These are phyloP conservation scores for Verruconis gallopava DNA, from an alignment of 2,329 filamentous ascomycete species.

Conservation along the genomic window DNA sequence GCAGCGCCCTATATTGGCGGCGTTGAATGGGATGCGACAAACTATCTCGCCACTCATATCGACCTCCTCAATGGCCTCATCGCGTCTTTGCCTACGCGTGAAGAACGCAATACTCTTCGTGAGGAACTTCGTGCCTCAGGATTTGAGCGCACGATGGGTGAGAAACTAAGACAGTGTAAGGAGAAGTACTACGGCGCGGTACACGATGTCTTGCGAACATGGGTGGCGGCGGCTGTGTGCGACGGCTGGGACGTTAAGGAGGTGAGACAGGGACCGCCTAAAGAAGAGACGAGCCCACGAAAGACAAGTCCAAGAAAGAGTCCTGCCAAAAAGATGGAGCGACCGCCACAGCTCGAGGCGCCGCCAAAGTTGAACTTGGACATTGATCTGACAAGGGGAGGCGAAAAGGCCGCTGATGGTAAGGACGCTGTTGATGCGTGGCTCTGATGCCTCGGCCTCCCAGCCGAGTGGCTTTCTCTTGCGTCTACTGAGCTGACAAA, in stretches of 20 bases:
- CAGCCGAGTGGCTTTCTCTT: too few relatives aligned
- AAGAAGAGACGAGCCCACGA: constrained; percentile 25
- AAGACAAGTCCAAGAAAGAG: constrained; percentile 25
- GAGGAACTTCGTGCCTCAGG: constrained; percentile 67
- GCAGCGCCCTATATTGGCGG: constrained; percentile 93
- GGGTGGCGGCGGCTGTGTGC: constrained; percentile 75
- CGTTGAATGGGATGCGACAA: constrained; percentile 97
- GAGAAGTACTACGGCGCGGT: constrained; percentile 94
- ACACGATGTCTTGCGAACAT: constrained; percentile 77
- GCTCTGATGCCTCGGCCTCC: too few relatives aligned
- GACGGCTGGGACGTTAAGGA: constrained; percentile 79
- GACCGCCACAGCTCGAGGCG: constrained; percentile 24
- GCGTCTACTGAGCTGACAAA: too few relatives aligned
- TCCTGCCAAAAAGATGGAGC: constrained; percentile 21
- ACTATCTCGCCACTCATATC: constrained; percentile 84
- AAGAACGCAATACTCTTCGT: constrained; percentile 68
- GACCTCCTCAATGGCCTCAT: constrained; percentile 87
- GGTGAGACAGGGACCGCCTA: constrained; percentile 61
- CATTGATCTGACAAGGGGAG: constrained; percentile 3
- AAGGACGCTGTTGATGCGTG: constrained; percentile 6
- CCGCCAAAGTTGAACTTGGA: constrained; percentile 13
- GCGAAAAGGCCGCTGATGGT: constrained; percentile 1
- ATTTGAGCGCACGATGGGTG: constrained; percentile 81
- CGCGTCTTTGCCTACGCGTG: constrained; percentile 57
- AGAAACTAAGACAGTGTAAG: constrained; percentile 78